Base-by-base conservation (phyloP, 2,329 filamentous ascomycete species). In the Sporothrix pallida region DNA sequence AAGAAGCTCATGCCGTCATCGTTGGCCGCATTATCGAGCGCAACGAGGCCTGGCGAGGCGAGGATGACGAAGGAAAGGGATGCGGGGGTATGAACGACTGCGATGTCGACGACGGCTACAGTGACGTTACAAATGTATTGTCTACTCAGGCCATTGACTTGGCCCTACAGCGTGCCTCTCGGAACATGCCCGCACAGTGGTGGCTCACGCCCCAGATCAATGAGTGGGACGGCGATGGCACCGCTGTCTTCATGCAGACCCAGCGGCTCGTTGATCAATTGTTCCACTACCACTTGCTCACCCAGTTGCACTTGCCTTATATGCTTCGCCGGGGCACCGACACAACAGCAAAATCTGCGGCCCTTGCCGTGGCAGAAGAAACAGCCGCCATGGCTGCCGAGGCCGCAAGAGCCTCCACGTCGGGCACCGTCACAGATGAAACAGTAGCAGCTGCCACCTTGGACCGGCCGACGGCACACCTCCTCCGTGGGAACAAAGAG, bases 301-400 rank as follows among this genome's bases (percentile, higher is more conserved):
- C 80, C 2, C 83, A 83, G 70, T 79, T 85, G 5, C 85, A 87
- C 76, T 76, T 86, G 2, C 85, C 85, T 1, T 84, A 84, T 73
- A 80, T 87, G 75, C 78, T 86, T 3, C 78, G 78, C 1, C 74
- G 80, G 12, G 56, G 65, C 26, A 15, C 44, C 13, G 20, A 1
- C 37, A 37, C n/a, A 26, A 13, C 44, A 12, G 62, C 44, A 31
- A 62, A 13, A 17, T 46, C 44, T 31, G 52, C 52, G 8, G 72
- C 26, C 23, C 42, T n/a, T 7, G 7, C 52, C 2, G 42, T 42
- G 1, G 42, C 31, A 23, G 60, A 65, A 46, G 60, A 65, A 46
- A 46, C n/a, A 9, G 60, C 60, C 4, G 60, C 60, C 5, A 42
- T 23, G 6, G 60, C 60, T 42, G 60, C 60, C 13, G 60, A 46